A percentile compares a stretch with the other conserved stretches of the same genome.
Evolutionary conservation across 495 filamentous ascomycete genomes (phyloP).

Genomic region (Penicillium longicatenatum): DNA sequence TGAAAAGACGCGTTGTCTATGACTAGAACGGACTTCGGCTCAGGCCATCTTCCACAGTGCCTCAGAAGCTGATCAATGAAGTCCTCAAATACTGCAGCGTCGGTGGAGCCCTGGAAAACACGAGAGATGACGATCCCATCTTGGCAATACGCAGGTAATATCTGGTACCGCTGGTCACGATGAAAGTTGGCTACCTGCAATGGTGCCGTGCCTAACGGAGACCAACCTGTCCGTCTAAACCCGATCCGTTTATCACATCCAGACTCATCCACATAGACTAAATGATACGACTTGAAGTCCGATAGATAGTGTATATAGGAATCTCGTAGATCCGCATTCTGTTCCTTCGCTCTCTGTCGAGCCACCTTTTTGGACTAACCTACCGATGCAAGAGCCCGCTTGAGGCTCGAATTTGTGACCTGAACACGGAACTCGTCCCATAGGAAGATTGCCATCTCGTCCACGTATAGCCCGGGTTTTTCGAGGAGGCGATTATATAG

Average conservation of each 20-base stretch:
- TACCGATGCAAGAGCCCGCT: too few species aligned
- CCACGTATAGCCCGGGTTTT: constrained; percentile 21
- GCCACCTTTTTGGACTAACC: constrained; percentile 19
- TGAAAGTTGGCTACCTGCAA: constrained; percentile 4
- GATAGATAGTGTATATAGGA: constrained; percentile 34
- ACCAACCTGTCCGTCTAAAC: constrained; percentile 4
- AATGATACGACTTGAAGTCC: constrained; percentile 4
- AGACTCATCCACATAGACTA: too few species aligned
- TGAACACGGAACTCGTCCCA: too few species aligned
- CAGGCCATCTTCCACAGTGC: neutral
- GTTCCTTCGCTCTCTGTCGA: constrained; percentile 19
- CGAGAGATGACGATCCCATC: constrained; percentile 1
- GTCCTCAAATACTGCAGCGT: neutral
- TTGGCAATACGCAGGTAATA: constrained; percentile 3
- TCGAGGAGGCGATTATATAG: constrained; percentile 21
- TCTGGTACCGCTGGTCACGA: too few species aligned
- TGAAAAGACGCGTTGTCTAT: too few species aligned
- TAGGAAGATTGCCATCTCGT: too few species aligned
- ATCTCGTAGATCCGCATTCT: constrained; percentile 37
- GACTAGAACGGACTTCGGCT: constrained; percentile 1
- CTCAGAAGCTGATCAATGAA: neutral
- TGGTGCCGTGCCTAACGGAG: constrained; percentile 1
- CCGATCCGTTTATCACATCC: too few species aligned
- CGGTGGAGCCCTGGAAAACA: neutral
- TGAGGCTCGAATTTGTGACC: too few species aligned